A percentile compares a stretch with the other conserved stretches of the same genome.
phyloP scores from a whole-genome alignment of 2,329 filamentous ascomycete genomes.

The Dothistroma septosporum region DNA sequence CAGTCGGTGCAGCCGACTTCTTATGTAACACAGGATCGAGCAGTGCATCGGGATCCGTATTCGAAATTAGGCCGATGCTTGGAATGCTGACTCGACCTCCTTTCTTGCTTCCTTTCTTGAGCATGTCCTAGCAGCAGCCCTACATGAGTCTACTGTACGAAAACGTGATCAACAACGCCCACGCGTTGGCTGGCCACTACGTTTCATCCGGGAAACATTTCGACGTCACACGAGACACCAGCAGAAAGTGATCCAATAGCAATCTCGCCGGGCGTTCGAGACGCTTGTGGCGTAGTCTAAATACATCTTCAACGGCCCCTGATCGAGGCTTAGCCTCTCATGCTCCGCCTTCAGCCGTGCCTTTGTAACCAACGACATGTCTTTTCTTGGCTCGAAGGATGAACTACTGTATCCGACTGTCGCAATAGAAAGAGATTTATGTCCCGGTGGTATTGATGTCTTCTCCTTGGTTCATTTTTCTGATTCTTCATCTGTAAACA shows the following conservation, averaged over 20 bases:
- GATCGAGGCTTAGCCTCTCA: constrained; percentile 10
- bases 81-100: not conserved
- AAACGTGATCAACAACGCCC: not conserved
- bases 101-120: not conserved
- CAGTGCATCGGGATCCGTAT: not conserved
- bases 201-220: not conserved
- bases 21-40: not conserved
- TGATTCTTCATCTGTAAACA: constrained; percentile 1
- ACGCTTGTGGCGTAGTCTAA: constrained; percentile 14
- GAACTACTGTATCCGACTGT: constrained; percentile 2
- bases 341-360: not conserved
- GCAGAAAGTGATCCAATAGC: not conserved
- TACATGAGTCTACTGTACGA: not conserved
- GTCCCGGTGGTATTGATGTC: not conserved
- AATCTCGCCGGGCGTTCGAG: constrained; percentile 1
- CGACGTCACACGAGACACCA: not conserved
- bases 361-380: not conserved
- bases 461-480: not conserved
- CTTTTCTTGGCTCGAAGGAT: constrained; percentile 6
- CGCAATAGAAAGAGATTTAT: not conserved
- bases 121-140: not conserved
- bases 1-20: too few species aligned
- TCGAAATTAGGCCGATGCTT: not conserved
- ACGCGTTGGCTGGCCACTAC: not conserved
- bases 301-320: constrained; percentile 11